Base-by-base conservation (phyloP, 1,139 yeast genomes). In the Meyerozyma carpophila region DNA sequence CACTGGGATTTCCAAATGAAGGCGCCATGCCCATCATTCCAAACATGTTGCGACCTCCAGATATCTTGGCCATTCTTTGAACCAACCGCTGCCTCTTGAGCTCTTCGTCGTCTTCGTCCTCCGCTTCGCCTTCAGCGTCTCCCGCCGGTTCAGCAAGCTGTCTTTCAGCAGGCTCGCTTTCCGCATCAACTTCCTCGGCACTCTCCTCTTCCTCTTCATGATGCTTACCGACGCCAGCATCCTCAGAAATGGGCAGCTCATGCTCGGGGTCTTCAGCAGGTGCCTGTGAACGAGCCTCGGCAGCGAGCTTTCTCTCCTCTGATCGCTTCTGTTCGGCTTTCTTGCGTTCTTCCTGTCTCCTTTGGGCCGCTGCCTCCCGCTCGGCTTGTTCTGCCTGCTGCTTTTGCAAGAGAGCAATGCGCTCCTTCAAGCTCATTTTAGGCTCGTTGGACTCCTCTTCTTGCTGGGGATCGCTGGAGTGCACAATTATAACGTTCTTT, bases 41-140 rank as follows among this genome's bases (percentile, higher is more conserved):
- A 65, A 81, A 79, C 85, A 86, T 84, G 44, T 94, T 94, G 59
- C 95, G 84, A 11, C 96, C 96, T 14, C 91, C 91, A 0, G 98
- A 87, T 24, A 94, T 77, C 55, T 85, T 89, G 16, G 99, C 98
- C 97, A 93, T 93, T 52, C 98, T 79, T 53, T 88, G 96, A 29
- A 95, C 84, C 45, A 93, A 73, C 13, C 83, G 89, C 46, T 85
- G 77, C 56, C 95, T 79, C 48, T 84, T 80, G 14, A 84, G 73
- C 52, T 89, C 96, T 59, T 90, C 98, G 40, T 82, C 84, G 38
- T 84, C 91, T 38, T 77, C 67, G 1, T 61, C 68, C 6, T 57
- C 65, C n/a, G 52, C 61, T 3, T 50, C 62, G 3, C 50, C 65
- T 2, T 51, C 64, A 5, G 44, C 51, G 3, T 49, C 55, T n/a